Conservation (phyloP, 2,329 filamentous ascomycete genomes). For the Pseudocercospora pini-densiflorae region DNA sequence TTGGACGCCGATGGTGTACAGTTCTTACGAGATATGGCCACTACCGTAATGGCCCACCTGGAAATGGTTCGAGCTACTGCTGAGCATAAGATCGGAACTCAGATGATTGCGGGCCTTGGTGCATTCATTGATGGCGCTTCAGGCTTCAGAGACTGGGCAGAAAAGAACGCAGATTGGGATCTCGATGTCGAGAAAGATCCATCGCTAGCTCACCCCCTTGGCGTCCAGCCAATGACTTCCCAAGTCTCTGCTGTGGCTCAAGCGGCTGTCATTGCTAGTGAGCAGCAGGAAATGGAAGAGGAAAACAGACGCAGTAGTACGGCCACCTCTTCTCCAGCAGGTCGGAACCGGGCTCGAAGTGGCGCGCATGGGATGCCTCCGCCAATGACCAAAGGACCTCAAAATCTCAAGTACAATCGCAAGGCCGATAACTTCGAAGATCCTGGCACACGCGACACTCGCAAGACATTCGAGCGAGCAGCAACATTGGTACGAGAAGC, state of each 20-base stretch:
- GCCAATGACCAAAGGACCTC: slow-evolving; percentile 6
- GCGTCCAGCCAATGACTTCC: slow-evolving; percentile 22
- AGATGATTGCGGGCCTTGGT: slow-evolving; percentile 58
- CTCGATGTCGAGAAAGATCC: slow-evolving; percentile 26
- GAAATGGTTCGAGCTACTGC: slow-evolving; percentile 44
- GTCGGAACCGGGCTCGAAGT: slow-evolving; percentile 12
- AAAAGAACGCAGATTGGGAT: slow-evolving; percentile 26
- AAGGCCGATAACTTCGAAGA: slow-evolving; percentile 23
- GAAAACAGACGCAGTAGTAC: slow-evolving; percentile 3
- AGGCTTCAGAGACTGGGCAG: slow-evolving; percentile 28
- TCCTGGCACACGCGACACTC: slow-evolving; percentile 17
- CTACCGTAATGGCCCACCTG: slow-evolving; percentile 65
- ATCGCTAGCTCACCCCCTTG: slow-evolving; percentile 22
- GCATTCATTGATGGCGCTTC: slow-evolving; percentile 32
- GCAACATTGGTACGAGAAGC: slow-evolving; percentile 54
- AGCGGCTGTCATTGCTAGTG: slow-evolving; percentile 23
- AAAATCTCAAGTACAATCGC: slow-evolving; percentile 16
- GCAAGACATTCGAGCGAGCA: slow-evolving; percentile 51
- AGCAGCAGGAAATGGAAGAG: slow-evolving; percentile 22
- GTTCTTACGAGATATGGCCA: slow-evolving; percentile 62
- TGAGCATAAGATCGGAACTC: slow-evolving; percentile 55
- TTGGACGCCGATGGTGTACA: slow-evolving; percentile 54
- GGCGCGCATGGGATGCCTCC: slow-evolving; percentile 12
- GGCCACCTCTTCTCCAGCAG: slow-evolving; percentile 1
- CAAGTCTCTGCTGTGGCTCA: slow-evolving; percentile 23